Percentiles rank a stretch among this genome's conserved stretches.
phyloP scores from a whole-genome alignment of 768 basidiomycete genomes.

The Phaeotremella skinneri region DNA sequence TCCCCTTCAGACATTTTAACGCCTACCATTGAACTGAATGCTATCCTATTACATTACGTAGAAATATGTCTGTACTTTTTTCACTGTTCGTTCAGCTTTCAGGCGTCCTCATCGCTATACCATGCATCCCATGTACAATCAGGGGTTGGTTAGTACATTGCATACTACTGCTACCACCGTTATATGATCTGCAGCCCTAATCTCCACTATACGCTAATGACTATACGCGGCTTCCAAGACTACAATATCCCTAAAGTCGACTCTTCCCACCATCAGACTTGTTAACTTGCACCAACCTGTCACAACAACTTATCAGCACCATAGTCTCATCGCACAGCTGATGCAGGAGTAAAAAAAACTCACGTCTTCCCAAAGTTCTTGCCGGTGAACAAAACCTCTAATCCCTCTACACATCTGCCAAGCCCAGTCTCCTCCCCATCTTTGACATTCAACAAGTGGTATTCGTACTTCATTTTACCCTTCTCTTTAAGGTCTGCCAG shows the following conservation, averaged over 20 bases:
- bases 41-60: no score
- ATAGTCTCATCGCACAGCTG: neutral
- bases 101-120: no score
- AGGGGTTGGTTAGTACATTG: no score
- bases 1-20: neutral
- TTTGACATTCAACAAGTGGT: constrained; percentile 26
- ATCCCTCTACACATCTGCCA: constrained; percentile 26
- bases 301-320: neutral
- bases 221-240: no score
- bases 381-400: constrained; percentile 38
- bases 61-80: no score
- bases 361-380: constrained; percentile 26
- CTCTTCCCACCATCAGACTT: neutral
- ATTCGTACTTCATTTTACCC: constrained; percentile 45
- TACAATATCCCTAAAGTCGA: no score
- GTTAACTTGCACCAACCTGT: neutral
- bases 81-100: no score
- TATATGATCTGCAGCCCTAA: no score
- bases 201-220: no score
- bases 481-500: constrained; percentile 34
- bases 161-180: neutral
- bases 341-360: neutral
- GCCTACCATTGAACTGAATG: neutral
- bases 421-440: constrained; percentile 27
- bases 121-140: no score